Base-by-base conservation (phyloP, 352 stramenopile genomes). In the Phytopythium ostracodes region DNA sequence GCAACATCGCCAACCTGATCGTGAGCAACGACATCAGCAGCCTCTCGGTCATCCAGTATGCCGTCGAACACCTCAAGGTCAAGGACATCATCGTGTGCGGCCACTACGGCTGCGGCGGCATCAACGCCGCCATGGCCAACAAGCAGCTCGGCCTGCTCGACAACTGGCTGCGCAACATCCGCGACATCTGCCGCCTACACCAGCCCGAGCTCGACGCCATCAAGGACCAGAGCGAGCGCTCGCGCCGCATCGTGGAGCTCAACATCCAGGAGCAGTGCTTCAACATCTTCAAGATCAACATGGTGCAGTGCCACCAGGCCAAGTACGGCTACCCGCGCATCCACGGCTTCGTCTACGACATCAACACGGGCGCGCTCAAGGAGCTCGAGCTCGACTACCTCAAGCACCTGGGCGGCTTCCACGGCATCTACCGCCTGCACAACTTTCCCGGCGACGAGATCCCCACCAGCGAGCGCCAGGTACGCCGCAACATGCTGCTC, bases 131-230 rank as follows among this genome's bases (percentile, higher is more conserved):
- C 38, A 72, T 93, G 58, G 75, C 86, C 51, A 90, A 95, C 71
- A 83, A 91, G 68, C 77, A 87, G 31, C 33, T 92, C 22, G 84
- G 87, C 0, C 55, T 95, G 33, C 67, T 98, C 11, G 91, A 97
- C 75, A 94, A 96, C 66, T 98, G 92, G 91, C 68, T 98, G 42
- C 80, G 85, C 65, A 97, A 95, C 72, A 97, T 98, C 55, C 83
- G 89, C 15, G 91, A 97, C 62, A n/a, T n/a, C n/a, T 6, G 77
- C n/a, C 87, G 91, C 44, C 64, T 98, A 14, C 91, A 98, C 75
- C 76, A 90, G 36, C 72, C 91, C 24, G 91, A 98, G 68, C 72
- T 98, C 24, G 51, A 80, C 42, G 60, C 67, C 22, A 98, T 98
- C 51, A 64, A 84, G 1, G 77, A 97, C 74, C 63, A 71, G 22